Base-by-base conservation (phyloP, 108 stramenopile genomes). In the Conticribra weissflogii region DNA sequence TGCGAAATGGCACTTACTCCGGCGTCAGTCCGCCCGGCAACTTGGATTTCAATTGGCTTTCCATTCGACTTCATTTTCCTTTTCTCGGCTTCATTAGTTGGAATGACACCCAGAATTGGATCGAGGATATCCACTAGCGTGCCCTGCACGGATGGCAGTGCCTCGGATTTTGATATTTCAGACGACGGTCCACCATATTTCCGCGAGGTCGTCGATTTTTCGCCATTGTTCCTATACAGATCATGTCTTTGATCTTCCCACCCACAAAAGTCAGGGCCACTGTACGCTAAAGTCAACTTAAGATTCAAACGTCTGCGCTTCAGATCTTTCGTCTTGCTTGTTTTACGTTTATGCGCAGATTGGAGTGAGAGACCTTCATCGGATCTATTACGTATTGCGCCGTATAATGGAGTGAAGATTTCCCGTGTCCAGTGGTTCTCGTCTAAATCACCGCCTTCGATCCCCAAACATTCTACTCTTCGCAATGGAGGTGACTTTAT, bases 11-110 rank as follows among this genome's bases (percentile, higher is more conserved):
- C 88, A 72, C 64, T 66, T 17, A 92, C 91, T 17, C 91, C 91
- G 9, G 81, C 75, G 76, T 92, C 91, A n/a, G 91, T 92, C 14
- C 91, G 74, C 17, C 91, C 91, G 41, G 82, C 81, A 22, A 89
- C 88, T 41, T 84, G 84, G 15, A 92, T 68, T 62, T 86, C 68
- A 22, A 85, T 74, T 22, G 78, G 69, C 47, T 69, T 79, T 4
- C 28, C 36, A 2, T 36, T 72, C 33, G 33, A 12, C 27, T 62
- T 61, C 24, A 8, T 41, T n/a, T 0, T 52, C 16, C 17, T 2
- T n/a, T 54, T 33, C 17, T 46, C 31, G 15, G 33, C 23, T n/a
- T 2, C 51, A 53, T 7, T 28, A 1, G 1, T 45, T 17, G 58
- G 0, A 52, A n/a, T 30, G 19, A 57, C 28, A 34, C 68, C 69